Conservation (phyloP, 495 filamentous ascomycete species). For the Hyaloscypha finlandica region DNA sequence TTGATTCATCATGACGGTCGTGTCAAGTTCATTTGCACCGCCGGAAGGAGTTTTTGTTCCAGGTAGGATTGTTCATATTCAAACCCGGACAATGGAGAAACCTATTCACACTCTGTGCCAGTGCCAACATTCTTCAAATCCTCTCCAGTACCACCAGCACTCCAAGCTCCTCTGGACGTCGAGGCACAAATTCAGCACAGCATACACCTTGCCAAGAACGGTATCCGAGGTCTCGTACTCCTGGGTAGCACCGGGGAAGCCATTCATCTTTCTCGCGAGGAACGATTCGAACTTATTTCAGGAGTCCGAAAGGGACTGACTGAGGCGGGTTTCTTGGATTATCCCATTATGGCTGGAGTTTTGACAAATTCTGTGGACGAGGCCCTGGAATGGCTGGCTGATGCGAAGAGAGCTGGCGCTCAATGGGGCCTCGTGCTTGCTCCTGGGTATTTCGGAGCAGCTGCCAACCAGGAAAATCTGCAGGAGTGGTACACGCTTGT, state of each 20-base stretch:
- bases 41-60: slow-evolving; percentile 24
- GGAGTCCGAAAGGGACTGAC: slow-evolving; percentile 40
- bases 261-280: slow-evolving; percentile 43
- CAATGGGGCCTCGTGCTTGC: slow-evolving; percentile 44
- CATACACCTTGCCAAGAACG: slow-evolving; percentile 43
- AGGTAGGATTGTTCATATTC: neutral
- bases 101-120: slow-evolving; percentile 8
- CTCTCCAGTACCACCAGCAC: slow-evolving; percentile 31
- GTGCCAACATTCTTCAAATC: slow-evolving; percentile 55
- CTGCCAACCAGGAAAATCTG: slow-evolving; percentile 29
- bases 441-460: slow-evolving; percentile 29
- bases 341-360: slow-evolving; percentile 47
- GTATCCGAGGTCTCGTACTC: slow-evolving; percentile 47
- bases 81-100: neutral
- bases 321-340: slow-evolving; percentile 40
- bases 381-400: slow-evolving; percentile 39
- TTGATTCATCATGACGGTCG: slow-evolving; percentile 2
- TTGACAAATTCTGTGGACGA: slow-evolving; percentile 45
- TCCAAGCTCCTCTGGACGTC: slow-evolving; percentile 42
- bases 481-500: slow-evolving; percentile 36
- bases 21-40: slow-evolving; percentile 22
- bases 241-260: slow-evolving; percentile 50
- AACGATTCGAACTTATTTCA: slow-evolving; percentile 41
- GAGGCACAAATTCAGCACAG: slow-evolving; percentile 43
- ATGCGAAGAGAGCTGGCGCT: slow-evolving; percentile 45